phyloP scores from a whole-genome alignment of 2,329 filamentous ascomycete species.

The Claviceps capensis region DNA sequence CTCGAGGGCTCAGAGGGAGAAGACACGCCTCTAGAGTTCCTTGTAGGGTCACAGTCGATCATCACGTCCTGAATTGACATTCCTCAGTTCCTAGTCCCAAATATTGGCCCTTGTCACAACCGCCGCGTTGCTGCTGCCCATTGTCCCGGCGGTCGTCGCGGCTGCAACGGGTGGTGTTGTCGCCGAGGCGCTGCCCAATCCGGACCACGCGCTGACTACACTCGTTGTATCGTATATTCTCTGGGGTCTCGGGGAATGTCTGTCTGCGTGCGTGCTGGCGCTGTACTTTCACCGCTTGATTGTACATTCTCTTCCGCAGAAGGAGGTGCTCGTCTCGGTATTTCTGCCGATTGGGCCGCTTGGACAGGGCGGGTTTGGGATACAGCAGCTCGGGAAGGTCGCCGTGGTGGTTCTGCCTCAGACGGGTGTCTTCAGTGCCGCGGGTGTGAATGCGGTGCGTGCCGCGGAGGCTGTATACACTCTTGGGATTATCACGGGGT shows the following conservation, averaged over 20 bases:
- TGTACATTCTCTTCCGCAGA: slow-evolving; percentile 50
- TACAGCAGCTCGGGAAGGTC: slow-evolving; percentile 36
- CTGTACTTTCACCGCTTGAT: slow-evolving; percentile 59
- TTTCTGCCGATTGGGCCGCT: slow-evolving; percentile 55
- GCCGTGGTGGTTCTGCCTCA: slow-evolving; percentile 27
- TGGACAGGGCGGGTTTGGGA: slow-evolving; percentile 50
- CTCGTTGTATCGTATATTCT: slow-evolving; percentile 53
- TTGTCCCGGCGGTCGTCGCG: slow-evolving; percentile 52
- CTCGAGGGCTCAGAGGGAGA: no score
- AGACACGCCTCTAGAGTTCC: no score
- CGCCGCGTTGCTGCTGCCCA: slow-evolving; percentile 50
- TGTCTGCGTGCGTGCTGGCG: slow-evolving; percentile 48
- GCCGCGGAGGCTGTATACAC: slow-evolving; percentile 38
- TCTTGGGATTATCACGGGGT: slow-evolving; percentile 33
- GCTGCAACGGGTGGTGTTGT: slow-evolving; percentile 51
- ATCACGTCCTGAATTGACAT: no score
- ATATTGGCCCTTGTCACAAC: no score
- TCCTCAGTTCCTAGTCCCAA: no score
- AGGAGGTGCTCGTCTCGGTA: slow-evolving; percentile 53
- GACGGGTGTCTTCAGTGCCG: slow-evolving; percentile 30
- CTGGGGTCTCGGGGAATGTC: slow-evolving; percentile 47
- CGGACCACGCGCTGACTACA: slow-evolving; percentile 43
- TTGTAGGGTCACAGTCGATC: no score
- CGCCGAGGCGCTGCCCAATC: slow-evolving; percentile 42
- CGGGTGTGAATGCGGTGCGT: slow-evolving; percentile 16